Percentiles rank a stretch among this genome's conserved stretches.
Evolutionary conservation across 441 rosid genomes (phyloP).

Genomic region (Gossypium lobatum): DNA sequence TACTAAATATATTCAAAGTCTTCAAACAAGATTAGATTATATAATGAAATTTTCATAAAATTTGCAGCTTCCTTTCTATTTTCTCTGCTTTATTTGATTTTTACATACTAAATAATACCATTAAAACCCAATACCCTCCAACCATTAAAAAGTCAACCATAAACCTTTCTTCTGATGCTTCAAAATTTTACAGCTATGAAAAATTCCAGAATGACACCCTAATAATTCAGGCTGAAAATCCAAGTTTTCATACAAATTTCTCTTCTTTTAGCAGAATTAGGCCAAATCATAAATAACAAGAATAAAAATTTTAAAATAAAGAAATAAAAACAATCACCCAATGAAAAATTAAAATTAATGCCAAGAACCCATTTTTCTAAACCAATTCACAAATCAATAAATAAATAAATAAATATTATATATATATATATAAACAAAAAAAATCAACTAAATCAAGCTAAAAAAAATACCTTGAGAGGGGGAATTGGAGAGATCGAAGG

Average conservation of each 20-base stretch:
- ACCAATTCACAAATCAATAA: background rate
- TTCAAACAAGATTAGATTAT: too few relatives aligned
- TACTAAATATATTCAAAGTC: background rate
- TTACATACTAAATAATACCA: too few relatives aligned
- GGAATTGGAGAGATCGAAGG: slow-evolving; percentile 46
- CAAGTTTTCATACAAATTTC: background rate
- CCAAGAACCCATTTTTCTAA: slow-evolving; percentile 5
- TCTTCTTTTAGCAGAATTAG: background rate
- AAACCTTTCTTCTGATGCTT: background rate
- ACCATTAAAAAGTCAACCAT: background rate
- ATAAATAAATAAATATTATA: too few relatives aligned
- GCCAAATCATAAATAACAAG: background rate
- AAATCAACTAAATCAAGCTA: background rate
- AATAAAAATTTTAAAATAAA: background rate
- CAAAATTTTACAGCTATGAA: background rate
- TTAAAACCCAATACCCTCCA: too few relatives aligned
- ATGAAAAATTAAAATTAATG: slow-evolving; percentile 7
- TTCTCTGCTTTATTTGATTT: too few relatives aligned
- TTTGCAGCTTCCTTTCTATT: too few relatives aligned
- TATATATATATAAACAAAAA: background rate
- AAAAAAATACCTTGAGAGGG: slow-evolving; percentile 48
- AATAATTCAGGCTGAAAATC: background rate
- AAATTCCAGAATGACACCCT: background rate
- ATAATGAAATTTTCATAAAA: too few relatives aligned
- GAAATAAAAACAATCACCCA: background rate